These are phyloP conservation scores for Urochloa ruziziensis DNA, from an alignment of 176 grass and related monocot species.

Conservation along the genomic window DNA sequence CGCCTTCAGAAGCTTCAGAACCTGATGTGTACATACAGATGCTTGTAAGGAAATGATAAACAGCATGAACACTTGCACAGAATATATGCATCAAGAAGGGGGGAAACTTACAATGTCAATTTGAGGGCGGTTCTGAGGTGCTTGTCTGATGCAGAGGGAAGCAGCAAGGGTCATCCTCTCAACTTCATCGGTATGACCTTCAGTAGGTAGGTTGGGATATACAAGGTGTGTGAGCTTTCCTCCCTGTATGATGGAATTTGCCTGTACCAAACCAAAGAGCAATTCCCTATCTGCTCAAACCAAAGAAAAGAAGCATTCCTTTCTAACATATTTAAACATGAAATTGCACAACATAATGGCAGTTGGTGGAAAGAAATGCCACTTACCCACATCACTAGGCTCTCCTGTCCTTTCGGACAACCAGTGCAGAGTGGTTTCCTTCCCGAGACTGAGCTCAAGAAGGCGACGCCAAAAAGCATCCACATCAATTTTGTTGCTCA, in stretches of 20 bases:
- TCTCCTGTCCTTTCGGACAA: slow-evolving; percentile 86
- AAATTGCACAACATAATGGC: neutral
- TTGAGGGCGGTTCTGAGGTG: slow-evolving; percentile 62
- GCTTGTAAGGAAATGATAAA: slow-evolving; percentile 21
- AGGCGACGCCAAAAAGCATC: slow-evolving; percentile 92
- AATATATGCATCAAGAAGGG: neutral
- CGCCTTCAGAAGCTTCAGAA: slow-evolving; percentile 88
- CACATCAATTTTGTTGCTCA: slow-evolving; percentile 93
- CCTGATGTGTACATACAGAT: slow-evolving; percentile 33
- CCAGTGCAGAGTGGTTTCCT: slow-evolving; percentile 73
- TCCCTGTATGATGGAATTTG: slow-evolving; percentile 73
- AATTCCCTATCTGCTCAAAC: neutral
- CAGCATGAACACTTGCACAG: neutral
- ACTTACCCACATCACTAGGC: slow-evolving; percentile 95
- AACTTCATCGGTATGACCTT: slow-evolving; percentile 45
- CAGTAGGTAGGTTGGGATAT: slow-evolving; percentile 58
- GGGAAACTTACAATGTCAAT: slow-evolving; percentile 52
- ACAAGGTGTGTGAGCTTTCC: slow-evolving; percentile 67
- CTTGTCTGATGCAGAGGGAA: slow-evolving; percentile 71
- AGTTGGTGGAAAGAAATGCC: neutral
- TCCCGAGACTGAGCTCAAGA: slow-evolving; percentile 88
- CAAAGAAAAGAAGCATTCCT: slow-evolving; percentile 10
- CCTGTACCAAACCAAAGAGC: slow-evolving; percentile 46
- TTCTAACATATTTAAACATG: slow-evolving; percentile 7
- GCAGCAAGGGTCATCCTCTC: slow-evolving; percentile 87